Evolutionary conservation across 108 stramenopile genomes (phyloP).

Genomic region (Nitzschia sp.): DNA sequence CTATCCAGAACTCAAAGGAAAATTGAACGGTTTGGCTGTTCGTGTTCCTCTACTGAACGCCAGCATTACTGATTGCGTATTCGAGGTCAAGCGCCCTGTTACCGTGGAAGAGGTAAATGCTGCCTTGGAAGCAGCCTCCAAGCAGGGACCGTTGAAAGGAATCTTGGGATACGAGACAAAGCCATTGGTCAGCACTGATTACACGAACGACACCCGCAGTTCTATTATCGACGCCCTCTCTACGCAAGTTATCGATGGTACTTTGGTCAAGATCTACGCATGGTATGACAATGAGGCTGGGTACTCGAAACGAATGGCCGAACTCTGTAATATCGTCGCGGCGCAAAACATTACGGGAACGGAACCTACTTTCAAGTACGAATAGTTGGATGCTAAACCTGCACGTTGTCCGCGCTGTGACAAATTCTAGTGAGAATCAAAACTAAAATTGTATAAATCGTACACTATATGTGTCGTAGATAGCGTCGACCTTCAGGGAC

Average conservation of each 20-base stretch:
- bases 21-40: conserved; percentile 92
- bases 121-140: conserved; percentile 75
- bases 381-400: too few relatives aligned
- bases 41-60: conserved; percentile 92
- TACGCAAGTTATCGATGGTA: conserved; percentile 94
- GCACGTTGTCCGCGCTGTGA: too few relatives aligned
- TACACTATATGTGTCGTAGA: background rate
- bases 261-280: conserved; percentile 91
- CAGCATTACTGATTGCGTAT: conserved; percentile 87
- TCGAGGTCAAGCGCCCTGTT: conserved; percentile 77
- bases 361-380: conserved; percentile 67
- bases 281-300: conserved; percentile 95
- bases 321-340: conserved; percentile 76
- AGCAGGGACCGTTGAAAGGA: conserved; percentile 80
- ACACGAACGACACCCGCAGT: conserved; percentile 87
- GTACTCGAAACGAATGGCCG: conserved; percentile 94
- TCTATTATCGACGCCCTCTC: conserved; percentile 88
- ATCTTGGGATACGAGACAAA: conserved; percentile 89
- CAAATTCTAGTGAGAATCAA: background rate
- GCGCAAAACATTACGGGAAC: conserved; percentile 70
- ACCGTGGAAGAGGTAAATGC: conserved; percentile 87
- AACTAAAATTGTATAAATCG: background rate
- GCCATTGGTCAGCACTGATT: conserved; percentile 89
- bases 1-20: conserved; percentile 94
- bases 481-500: background rate